Conservation (phyloP, 495 filamentous ascomycete genomes). For the Penicillium paxilli region DNA sequence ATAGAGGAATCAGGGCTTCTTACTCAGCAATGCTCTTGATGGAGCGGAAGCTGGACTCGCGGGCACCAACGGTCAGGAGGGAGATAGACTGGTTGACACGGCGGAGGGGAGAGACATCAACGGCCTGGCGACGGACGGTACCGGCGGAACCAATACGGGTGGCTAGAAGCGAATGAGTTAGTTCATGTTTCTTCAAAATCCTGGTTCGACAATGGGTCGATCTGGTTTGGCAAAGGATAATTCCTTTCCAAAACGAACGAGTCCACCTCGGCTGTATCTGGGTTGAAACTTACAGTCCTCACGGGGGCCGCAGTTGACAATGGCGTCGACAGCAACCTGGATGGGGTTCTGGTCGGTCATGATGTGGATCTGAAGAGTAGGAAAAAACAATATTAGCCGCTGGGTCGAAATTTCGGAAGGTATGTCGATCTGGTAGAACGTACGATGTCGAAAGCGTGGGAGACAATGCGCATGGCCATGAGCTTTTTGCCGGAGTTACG, state of each 20-base stretch:
- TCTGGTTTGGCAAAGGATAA: neutral
- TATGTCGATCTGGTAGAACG: slow-evolving; percentile 35
- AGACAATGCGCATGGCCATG: slow-evolving; percentile 98
- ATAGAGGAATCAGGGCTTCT: neutral
- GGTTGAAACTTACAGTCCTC: slow-evolving; percentile 65
- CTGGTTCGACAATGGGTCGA: neutral
- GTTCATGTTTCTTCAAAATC: neutral
- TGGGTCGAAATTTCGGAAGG: neutral
- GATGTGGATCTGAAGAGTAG: slow-evolving; percentile 80
- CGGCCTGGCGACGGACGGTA: slow-evolving; percentile 96
- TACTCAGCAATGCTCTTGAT: slow-evolving; percentile 97
- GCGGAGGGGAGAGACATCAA: slow-evolving; percentile 98
- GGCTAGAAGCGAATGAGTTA: slow-evolving; percentile 22
- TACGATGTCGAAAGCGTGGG: slow-evolving; percentile 99
- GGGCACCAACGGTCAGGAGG: slow-evolving; percentile 89
- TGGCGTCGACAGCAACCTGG: slow-evolving; percentile 98
- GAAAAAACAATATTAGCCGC: neutral
- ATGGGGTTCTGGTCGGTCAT: slow-evolving; percentile 99
- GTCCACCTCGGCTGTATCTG: neutral
- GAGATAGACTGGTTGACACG: slow-evolving; percentile 99
- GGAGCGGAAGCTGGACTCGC: slow-evolving; percentile 97
- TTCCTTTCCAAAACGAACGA: neutral
- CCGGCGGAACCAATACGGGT: slow-evolving; percentile 99
- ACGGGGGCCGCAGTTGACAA: slow-evolving; percentile 99
- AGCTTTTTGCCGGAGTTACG: slow-evolving; percentile 99